These are phyloP conservation scores for Monosporozyma siamensis DNA, from an alignment of 805 yeast genomes.

Conservation along the genomic window DNA sequence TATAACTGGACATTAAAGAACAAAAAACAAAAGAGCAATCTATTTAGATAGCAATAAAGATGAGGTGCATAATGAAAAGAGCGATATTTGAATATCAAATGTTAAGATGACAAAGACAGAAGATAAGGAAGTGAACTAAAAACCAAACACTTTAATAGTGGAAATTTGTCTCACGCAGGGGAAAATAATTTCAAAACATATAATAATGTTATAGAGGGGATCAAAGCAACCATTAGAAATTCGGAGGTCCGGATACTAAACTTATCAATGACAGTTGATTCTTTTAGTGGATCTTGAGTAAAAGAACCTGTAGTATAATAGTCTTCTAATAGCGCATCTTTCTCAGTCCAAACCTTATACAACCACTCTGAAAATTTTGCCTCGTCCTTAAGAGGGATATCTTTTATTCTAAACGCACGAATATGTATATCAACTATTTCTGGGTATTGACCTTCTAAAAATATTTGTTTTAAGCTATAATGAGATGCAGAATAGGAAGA, in stretches of 20 bases:
- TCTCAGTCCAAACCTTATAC: constrained; percentile 59
- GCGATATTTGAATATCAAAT: too few relatives aligned
- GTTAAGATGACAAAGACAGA: too few relatives aligned
- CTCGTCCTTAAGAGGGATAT: constrained; percentile 51
- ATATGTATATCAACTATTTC: constrained; percentile 53
- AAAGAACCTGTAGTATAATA: constrained; percentile 52
- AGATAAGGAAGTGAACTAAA: not conserved
- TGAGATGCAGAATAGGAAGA: constrained; percentile 68
- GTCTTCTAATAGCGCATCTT: constrained; percentile 60
- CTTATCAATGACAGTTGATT: constrained; percentile 13
- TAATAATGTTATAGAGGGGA: constrained; percentile 12
- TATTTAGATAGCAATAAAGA: too few relatives aligned
- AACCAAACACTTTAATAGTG: not conserved
- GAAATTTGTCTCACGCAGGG: not conserved
- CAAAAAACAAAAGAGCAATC: too few relatives aligned
- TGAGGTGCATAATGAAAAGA: not conserved
- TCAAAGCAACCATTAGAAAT: constrained; percentile 10
- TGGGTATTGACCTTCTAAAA: constrained; percentile 67
- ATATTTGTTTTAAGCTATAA: constrained; percentile 55
- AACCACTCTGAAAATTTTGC: constrained; percentile 74
- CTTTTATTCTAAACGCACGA: constrained; percentile 44
- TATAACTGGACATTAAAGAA: too few relatives aligned
- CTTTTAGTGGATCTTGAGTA: constrained; percentile 15
- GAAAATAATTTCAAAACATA: constrained; percentile 2
- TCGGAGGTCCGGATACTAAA: constrained; percentile 19